phyloP scores from a whole-genome alignment of 176 grass and related monocot species.

The Rhynchospora tenuis region DNA sequence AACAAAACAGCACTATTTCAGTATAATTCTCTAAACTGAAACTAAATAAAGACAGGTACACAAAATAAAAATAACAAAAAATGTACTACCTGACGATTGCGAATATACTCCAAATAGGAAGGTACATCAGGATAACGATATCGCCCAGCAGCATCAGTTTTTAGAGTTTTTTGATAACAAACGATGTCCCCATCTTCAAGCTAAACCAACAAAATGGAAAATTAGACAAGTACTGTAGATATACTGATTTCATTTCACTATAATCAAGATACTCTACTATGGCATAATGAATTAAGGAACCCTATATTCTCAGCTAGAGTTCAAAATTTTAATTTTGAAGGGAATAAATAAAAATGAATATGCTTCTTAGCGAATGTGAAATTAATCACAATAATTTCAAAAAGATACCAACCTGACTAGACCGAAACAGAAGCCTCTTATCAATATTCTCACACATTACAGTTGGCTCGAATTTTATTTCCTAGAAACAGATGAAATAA shows the following conservation, averaged over 20 bases:
- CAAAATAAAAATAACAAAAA: background rate
- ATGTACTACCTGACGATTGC: conserved; percentile 66
- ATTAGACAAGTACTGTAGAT: conserved; percentile 11
- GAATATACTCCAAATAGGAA: conserved; percentile 93
- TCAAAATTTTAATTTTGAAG: background rate
- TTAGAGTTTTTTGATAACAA: conserved; percentile 76
- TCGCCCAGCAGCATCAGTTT: conserved; percentile 43
- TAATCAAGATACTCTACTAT: background rate
- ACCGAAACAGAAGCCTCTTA: conserved; percentile 57
- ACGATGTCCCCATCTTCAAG: conserved; percentile 99
- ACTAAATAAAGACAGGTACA: background rate
- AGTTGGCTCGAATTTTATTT: conserved; percentile 97
- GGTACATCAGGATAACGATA: conserved; percentile 78
- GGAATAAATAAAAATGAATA: background rate
- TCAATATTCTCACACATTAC: conserved; percentile 99
- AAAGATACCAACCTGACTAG: conserved; percentile 60
- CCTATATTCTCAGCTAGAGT: background rate
- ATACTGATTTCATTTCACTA: background rate
- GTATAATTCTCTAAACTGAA: background rate
- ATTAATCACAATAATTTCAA: conserved; percentile 12
- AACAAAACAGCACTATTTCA: background rate
- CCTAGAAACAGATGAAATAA: conserved; percentile 44
- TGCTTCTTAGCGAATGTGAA: background rate
- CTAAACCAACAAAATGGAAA: conserved; percentile 40
- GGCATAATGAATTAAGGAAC: background rate